phyloP scores from a whole-genome alignment of 148 eudicot genomes.

The Camellia japonica region DNA sequence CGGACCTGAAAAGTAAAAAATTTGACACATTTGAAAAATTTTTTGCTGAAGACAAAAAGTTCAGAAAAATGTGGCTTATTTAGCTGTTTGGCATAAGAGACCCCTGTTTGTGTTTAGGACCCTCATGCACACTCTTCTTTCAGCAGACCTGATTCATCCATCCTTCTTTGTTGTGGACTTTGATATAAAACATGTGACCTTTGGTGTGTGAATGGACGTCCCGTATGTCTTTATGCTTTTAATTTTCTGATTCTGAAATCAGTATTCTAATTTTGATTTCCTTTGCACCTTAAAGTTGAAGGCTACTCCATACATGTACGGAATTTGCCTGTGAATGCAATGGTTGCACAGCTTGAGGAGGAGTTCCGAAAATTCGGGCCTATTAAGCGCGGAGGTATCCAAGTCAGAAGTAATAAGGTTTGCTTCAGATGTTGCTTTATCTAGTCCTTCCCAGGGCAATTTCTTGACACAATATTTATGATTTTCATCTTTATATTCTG shows the following conservation, averaged over 20 bases:
- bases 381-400: constrained; percentile 65
- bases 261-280: background rate
- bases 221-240: background rate
- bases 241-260: background rate
- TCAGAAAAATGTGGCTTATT: no score
- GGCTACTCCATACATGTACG: constrained; percentile 66
- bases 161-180: no score
- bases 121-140: no score
- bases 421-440: constrained; percentile 7
- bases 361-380: constrained; percentile 63
- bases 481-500: constrained; percentile 5
- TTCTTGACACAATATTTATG: background rate
- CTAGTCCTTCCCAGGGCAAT: background rate
- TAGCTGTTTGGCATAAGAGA: no score
- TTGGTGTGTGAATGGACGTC: background rate
- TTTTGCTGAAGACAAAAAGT: no score
- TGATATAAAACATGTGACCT: no score
- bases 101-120: no score
- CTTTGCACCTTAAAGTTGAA: constrained; percentile 28
- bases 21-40: no score
- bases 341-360: constrained; percentile 53
- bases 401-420: constrained; percentile 81
- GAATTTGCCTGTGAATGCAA: constrained; percentile 60
- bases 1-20: no score
- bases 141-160: no score